Evolutionary conservation across 1,284 basidiomycete genomes (phyloP).

Genomic region (Meira nashicola): DNA sequence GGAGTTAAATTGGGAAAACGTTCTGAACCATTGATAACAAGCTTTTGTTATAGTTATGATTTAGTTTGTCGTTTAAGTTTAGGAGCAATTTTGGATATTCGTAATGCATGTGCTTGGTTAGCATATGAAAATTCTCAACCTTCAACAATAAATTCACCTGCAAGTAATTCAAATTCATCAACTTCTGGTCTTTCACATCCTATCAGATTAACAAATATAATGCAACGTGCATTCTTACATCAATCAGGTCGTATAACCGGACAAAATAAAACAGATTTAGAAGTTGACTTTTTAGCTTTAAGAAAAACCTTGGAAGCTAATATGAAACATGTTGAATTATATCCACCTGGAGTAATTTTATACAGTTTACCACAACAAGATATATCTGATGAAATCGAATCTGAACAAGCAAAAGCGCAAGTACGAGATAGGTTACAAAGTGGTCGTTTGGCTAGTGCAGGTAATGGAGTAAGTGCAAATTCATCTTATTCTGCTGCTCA

Average conservation of each 20-base stretch:
- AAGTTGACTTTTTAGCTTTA: constrained; percentile 59
- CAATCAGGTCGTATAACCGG: constrained; percentile 11
- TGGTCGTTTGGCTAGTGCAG: constrained; percentile 40
- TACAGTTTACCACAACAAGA: constrained; percentile 71
- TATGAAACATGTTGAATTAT: constrained; percentile 70
- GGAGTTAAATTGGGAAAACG: constrained; percentile 61
- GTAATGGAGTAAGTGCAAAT: too few species aligned
- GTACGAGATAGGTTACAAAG: constrained; percentile 55
- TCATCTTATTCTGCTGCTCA: background rate
- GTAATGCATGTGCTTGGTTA: constrained; percentile 69
- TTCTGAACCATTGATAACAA: constrained; percentile 64
- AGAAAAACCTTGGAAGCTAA: constrained; percentile 78
- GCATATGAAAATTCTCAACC: constrained; percentile 61
- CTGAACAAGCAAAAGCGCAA: constrained; percentile 1
- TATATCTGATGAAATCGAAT: constrained; percentile 41
- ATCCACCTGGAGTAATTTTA: constrained; percentile 71
- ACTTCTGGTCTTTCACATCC: constrained; percentile 5
- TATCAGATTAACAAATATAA: constrained; percentile 26
- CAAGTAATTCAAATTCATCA: constrained; percentile 4
- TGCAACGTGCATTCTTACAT: constrained; percentile 33
- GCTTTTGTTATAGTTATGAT: constrained; percentile 75
- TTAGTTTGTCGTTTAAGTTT: constrained; percentile 72
- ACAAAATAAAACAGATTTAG: constrained; percentile 7
- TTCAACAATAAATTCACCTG: background rate
- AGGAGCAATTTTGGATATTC: constrained; percentile 71